A percentile compares a stretch with the other conserved stretches of the same genome.
phyloP scores from a whole-genome alignment of 768 basidiomycete species.

The Auricularia heimuer region DNA sequence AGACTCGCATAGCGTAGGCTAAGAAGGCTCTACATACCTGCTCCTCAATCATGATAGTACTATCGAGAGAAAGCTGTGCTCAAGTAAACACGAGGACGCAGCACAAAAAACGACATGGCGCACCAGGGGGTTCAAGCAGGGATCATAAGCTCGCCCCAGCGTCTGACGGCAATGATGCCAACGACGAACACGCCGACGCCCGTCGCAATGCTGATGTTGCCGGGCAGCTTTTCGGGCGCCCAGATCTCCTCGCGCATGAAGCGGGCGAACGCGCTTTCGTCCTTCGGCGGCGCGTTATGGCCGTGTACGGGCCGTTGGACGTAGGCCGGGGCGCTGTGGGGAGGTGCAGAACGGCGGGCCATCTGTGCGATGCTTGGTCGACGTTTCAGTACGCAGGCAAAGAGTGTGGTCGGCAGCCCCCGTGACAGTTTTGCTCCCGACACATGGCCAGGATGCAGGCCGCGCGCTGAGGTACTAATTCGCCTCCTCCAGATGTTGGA shows the following conservation, averaged over 20 bases:
- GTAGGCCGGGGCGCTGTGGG: slow-evolving; percentile 42
- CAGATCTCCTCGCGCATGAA: slow-evolving; percentile 42
- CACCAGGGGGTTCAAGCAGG: slow-evolving; percentile 34
- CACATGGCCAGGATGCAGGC: no score
- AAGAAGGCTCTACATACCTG: no score
- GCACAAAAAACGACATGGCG: no score
- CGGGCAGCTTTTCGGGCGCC: slow-evolving; percentile 62
- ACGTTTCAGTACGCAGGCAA: no score
- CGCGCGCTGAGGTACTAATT: no score
- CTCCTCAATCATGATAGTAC: no score
- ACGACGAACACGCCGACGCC: slow-evolving; percentile 59
- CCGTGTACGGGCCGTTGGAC: slow-evolving; percentile 25
- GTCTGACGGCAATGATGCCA: slow-evolving; percentile 59
- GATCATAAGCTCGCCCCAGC: slow-evolving; percentile 71
- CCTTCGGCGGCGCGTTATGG: slow-evolving; percentile 28
- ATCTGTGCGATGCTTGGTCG: slow-evolving; percentile 25
- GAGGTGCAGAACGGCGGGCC: slow-evolving; percentile 61
- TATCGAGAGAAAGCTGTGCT: no score
- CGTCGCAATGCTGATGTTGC: slow-evolving; percentile 62
- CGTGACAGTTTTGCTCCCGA: no score
- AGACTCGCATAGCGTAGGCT: no score
- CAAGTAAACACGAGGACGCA: no score
- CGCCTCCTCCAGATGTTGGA: no score
- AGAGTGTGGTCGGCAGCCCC: no score
- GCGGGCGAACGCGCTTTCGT: slow-evolving; percentile 52